These are phyloP conservation scores for Diaporthe sp. DNA, from an alignment of 2,329 filamentous ascomycete species.

Conservation along the genomic window DNA sequence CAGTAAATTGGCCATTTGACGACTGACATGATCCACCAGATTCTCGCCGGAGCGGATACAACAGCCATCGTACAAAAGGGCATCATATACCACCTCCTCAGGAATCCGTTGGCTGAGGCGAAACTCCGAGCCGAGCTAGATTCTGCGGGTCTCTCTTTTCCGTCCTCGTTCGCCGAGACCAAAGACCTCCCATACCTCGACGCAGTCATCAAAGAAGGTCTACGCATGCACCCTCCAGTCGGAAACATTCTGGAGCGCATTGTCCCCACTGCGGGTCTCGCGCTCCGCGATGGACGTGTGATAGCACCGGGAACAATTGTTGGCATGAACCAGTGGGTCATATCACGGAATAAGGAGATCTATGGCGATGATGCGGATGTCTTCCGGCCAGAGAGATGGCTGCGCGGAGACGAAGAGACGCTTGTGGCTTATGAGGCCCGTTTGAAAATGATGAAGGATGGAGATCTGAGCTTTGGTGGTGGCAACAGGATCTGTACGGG, in stretches of 20 bases:
- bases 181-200: constrained; percentile 3
- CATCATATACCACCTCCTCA: constrained; percentile 13
- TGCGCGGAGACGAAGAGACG: background rate
- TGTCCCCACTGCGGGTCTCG: background rate
- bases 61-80: constrained; percentile 27
- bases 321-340: constrained; percentile 22
- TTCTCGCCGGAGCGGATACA: constrained; percentile 12
- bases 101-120: background rate
- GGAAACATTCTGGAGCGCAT: constrained; percentile 14
- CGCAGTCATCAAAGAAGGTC: constrained; percentile 6
- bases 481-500: constrained; percentile 2
- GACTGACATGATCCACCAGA: background rate
- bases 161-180: background rate
- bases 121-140: constrained; percentile 5
- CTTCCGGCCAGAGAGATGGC: constrained; percentile 15
- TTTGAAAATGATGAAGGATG: background rate
- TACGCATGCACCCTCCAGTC: constrained; percentile 4
- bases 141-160: background rate
- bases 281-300: constrained; percentile 1
- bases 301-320: constrained; percentile 5
- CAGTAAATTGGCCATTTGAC: background rate
- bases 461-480: background rate
- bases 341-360: background rate
- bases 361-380: background rate
- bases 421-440: background rate